Evolutionary conservation across 2,329 filamentous ascomycete species (phyloP).

Genomic region (Fusarium mexicanum): DNA sequence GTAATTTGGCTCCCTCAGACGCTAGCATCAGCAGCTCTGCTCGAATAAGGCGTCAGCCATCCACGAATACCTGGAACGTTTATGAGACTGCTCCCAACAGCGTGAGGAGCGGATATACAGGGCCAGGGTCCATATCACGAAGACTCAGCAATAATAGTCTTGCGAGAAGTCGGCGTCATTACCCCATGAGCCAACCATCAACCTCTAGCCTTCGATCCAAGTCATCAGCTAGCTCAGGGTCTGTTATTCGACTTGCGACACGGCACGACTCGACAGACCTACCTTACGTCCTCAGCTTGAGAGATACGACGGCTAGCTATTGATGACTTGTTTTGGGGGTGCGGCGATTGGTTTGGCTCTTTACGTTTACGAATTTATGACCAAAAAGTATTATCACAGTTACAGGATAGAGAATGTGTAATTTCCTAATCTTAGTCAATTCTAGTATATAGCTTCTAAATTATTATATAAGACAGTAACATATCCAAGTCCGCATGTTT

Average conservation of each 20-base stretch:
- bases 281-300: constrained; percentile 52
- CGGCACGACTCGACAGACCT: constrained; percentile 46
- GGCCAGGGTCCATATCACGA: constrained; percentile 45
- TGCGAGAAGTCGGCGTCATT: constrained; percentile 55
- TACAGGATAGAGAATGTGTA: constrained; percentile 15
- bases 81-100: constrained; percentile 66
- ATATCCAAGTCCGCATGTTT: not conserved
- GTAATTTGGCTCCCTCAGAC: constrained; percentile 42
- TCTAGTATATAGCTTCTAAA: constrained; percentile 9
- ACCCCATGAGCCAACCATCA: constrained; percentile 51
- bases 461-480: not conserved
- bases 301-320: constrained; percentile 45
- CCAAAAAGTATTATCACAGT: constrained; percentile 17
- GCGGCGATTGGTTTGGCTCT: constrained; percentile 3
- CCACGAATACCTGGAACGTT: constrained; percentile 55
- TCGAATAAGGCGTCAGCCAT: constrained; percentile 51
- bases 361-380: constrained; percentile 42
- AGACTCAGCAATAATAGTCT: constrained; percentile 53
- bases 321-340: constrained; percentile 9
- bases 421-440: constrained; percentile 39
- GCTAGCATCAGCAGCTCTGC: constrained; percentile 48
- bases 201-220: constrained; percentile 53
- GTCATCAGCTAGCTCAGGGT: constrained; percentile 51
- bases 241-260: constrained; percentile 61
- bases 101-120: constrained; percentile 55